Evolutionary conservation across 208 protist genomes (phyloP).

Genomic region (Leishmania gerbilli): DNA sequence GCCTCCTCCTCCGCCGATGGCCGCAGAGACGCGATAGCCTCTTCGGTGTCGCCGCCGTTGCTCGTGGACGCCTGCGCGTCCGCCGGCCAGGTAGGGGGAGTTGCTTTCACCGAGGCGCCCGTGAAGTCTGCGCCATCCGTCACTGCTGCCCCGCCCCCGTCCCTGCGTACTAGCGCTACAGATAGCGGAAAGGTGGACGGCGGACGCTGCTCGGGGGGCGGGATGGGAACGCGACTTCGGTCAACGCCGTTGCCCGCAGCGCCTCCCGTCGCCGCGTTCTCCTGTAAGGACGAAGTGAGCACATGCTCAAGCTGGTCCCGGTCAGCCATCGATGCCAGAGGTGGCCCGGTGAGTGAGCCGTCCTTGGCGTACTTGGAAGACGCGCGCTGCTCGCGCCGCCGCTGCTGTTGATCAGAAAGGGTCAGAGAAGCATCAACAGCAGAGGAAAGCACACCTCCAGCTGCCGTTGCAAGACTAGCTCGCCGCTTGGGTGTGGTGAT

Average conservation of each 20-base stretch:
- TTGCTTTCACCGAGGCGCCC: background rate
- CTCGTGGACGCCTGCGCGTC: background rate
- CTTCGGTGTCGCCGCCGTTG: slow-evolving; percentile 23
- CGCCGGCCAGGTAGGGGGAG: background rate
- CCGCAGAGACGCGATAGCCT: slow-evolving; percentile 40
- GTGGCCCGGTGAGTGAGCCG: slow-evolving; percentile 11
- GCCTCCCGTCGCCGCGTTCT: background rate
- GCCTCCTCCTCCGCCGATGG: slow-evolving; percentile 73
- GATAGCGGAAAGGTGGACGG: slow-evolving; percentile 4
- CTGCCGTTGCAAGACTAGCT: background rate
- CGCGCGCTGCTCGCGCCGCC: background rate
- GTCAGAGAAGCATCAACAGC: background rate
- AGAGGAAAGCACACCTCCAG: background rate
- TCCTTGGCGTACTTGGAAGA: slow-evolving; percentile 24
- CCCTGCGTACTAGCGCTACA: background rate
- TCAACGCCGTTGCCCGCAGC: background rate
- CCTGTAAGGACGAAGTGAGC: background rate
- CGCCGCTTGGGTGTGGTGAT: slow-evolving; percentile 16
- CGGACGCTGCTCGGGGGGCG: slow-evolving; percentile 15
- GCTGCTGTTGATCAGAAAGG: background rate
- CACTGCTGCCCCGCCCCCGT: background rate
- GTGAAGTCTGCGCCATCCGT: background rate
- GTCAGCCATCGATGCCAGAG: slow-evolving; percentile 21
- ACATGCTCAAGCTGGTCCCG: background rate
- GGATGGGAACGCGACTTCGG: background rate